Evolutionary conservation across 192 early-diverging fungal species (phyloP).

Genomic region (Haplosporangium gracile): DNA sequence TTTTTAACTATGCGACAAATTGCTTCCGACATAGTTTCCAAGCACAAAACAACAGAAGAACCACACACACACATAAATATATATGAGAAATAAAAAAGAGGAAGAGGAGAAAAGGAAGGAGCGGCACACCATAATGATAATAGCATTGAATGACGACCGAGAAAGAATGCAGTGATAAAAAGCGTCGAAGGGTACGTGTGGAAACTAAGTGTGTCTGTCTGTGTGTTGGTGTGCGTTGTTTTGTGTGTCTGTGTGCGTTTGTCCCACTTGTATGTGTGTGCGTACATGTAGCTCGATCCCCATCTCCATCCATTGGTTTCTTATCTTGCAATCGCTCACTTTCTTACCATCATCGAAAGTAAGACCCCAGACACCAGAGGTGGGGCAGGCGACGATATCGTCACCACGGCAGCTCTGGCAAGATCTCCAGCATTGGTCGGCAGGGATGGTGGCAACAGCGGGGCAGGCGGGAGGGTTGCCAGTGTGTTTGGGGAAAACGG

Average conservation of each 20-base stretch:
- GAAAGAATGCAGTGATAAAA: not conserved
- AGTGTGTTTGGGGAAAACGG: conserved; percentile 39
- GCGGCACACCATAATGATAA: not conserved
- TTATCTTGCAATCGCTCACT: not conserved
- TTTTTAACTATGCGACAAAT: not conserved
- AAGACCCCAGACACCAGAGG: conserved; percentile 63
- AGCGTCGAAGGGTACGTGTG: not conserved
- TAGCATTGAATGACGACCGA: not conserved
- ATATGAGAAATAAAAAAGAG: not conserved
- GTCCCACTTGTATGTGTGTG: not conserved
- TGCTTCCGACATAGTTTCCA: conserved; percentile 1
- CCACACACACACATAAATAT: not conserved
- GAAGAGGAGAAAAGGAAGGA: not conserved
- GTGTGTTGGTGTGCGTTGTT: not conserved
- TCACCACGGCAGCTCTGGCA: conserved; percentile 28
- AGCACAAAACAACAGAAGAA: not conserved
- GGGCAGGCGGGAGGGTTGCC: conserved; percentile 20
- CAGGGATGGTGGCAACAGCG: not conserved
- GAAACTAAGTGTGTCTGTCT: not conserved
- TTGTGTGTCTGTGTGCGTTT: not conserved
- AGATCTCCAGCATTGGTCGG: conserved; percentile 45
- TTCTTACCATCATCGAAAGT: conserved; percentile 70
- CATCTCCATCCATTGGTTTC: not conserved
- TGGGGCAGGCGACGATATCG: conserved; percentile 56
- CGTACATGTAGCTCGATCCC: not conserved